Percentiles rank a stretch among this genome's conserved stretches.
These are phyloP conservation scores for Backusella sp. DNA, from an alignment of 192 early-diverging fungal genomes.

Conservation along the genomic window DNA sequence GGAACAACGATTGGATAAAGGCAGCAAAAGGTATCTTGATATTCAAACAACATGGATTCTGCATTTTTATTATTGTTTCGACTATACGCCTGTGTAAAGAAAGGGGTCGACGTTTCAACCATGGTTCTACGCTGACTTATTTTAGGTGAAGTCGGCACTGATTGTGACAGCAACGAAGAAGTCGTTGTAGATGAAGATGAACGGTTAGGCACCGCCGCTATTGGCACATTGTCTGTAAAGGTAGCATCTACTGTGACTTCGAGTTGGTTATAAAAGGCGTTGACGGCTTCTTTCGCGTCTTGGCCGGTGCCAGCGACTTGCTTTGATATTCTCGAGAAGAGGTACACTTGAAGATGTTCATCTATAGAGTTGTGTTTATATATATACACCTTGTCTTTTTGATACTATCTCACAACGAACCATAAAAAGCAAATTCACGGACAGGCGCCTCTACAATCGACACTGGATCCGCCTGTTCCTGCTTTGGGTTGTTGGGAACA, in stretches of 20 bases:
- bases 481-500: background rate
- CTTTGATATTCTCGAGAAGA: conserved; percentile 18
- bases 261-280: conserved; percentile 46
- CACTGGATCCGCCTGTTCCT: background rate
- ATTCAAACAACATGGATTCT: conserved; percentile 35
- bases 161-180: background rate
- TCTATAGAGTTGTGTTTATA: conserved; percentile 11
- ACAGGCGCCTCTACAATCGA: background rate
- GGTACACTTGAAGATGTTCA: conserved; percentile 32
- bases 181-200: background rate
- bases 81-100: conserved; percentile 51
- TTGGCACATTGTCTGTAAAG: conserved; percentile 37
- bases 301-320: conserved; percentile 22
- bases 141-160: conserved; percentile 10
- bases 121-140: conserved; percentile 11
- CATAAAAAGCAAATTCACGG: conserved; percentile 38
- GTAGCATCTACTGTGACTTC: conserved; percentile 58
- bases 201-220: background rate
- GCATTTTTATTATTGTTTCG: conserved; percentile 36
- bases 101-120: conserved; percentile 19
- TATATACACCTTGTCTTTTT: background rate
- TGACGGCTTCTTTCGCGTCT: conserved; percentile 28
- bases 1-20: conserved; percentile 52
- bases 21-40: conserved; percentile 45
- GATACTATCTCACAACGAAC: background rate